Base-by-base conservation (phyloP, 2,329 filamentous ascomycete species). In the Fusarium neocosmosporiellum region DNA sequence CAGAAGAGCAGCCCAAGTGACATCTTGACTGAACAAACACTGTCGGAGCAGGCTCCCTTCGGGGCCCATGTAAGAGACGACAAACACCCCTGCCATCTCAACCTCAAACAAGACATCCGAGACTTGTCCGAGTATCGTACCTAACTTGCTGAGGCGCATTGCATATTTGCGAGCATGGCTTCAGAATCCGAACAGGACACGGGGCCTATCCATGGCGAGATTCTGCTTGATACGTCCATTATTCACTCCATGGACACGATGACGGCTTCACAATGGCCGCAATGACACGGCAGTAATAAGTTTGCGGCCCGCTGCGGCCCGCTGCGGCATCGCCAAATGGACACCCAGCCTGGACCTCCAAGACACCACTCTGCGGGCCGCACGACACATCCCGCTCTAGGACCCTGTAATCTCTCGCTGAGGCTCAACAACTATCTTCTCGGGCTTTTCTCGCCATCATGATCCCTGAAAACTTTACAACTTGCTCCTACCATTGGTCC, bases 241-340 rank as follows among this genome's bases (percentile, higher is more conserved):
- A 5, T 10, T 7, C n/a, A n/a, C 24, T 16, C 20, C 24, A 31
- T 20, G 14, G 24, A 39, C 24, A 20, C 6, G 24, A 37, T 14
- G 11, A 37, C 27, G n/a, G 37, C 11, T 37, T 13, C 27, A n/a
- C 16, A 41, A 27, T 22, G 11, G 69, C 69, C 65, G 59, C 65
- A 36, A 29, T 9, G 65, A 33, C 59, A 57, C 55, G 18, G 5
- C 29, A 5, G 36, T 46, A 41, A 41, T 59, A 53, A 10, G 37
- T 20, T 22, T 69, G 69, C 69, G 69, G 69, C 24, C 69, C 69
- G 69, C 59, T 27, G 3, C 2, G 43, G 13, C 59, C 69, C 69
- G 69, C 69, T 48, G 65, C 55, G 59, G 69, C 69, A 27, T 41
- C 20, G 20, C 20, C 16, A 50, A 29, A 50, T 27, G 54, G 34